These are phyloP conservation scores for Chaetomium cochliodes DNA, from an alignment of 495 filamentous ascomycete genomes.

Conservation along the genomic window DNA sequence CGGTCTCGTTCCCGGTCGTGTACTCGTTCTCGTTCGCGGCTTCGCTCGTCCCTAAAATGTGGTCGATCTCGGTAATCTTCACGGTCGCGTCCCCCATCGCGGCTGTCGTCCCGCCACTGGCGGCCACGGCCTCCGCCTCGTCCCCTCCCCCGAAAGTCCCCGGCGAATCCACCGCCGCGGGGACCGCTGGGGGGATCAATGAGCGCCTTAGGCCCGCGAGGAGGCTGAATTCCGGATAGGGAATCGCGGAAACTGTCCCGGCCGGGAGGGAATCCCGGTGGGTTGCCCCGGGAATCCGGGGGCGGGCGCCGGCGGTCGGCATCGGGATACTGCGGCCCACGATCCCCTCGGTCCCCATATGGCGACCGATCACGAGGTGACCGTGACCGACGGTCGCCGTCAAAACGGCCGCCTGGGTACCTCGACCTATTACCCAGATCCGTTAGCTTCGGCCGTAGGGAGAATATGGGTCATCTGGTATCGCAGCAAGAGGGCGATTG, in stretches of 20 bases:
- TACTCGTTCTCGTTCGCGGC: slow-evolving; percentile 40
- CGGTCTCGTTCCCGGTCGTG: slow-evolving; percentile 30
- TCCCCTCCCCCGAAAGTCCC: slow-evolving; percentile 45
- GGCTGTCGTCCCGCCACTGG: slow-evolving; percentile 57
- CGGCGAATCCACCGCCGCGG: slow-evolving; percentile 48
- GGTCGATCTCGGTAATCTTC: slow-evolving; percentile 56
- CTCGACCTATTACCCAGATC: slow-evolving; percentile 41
- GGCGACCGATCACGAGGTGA: slow-evolving; percentile 57
- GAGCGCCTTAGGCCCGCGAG: slow-evolving; percentile 68
- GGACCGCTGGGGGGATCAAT: slow-evolving; percentile 63
- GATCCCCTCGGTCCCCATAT: slow-evolving; percentile 49
- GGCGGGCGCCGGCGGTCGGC: slow-evolving; percentile 49
- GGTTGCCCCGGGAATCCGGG: slow-evolving; percentile 50
- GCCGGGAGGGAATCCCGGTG: slow-evolving; percentile 47
- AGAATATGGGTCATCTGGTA: background rate
- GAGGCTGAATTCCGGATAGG: slow-evolving; percentile 51
- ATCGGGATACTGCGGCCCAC: slow-evolving; percentile 46
- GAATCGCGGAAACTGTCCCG: slow-evolving; percentile 51
- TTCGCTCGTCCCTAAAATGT: slow-evolving; percentile 48
- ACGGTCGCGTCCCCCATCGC: slow-evolving; percentile 59
- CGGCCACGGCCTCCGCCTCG: slow-evolving; percentile 45
- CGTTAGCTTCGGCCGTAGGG: background rate
- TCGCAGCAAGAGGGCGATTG: background rate
- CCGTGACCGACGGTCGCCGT: slow-evolving; percentile 51
- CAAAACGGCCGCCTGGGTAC: slow-evolving; percentile 47